Evolutionary conservation across 805 yeast genomes (phyloP).

Genomic region (Yarrowia divulgata): DNA sequence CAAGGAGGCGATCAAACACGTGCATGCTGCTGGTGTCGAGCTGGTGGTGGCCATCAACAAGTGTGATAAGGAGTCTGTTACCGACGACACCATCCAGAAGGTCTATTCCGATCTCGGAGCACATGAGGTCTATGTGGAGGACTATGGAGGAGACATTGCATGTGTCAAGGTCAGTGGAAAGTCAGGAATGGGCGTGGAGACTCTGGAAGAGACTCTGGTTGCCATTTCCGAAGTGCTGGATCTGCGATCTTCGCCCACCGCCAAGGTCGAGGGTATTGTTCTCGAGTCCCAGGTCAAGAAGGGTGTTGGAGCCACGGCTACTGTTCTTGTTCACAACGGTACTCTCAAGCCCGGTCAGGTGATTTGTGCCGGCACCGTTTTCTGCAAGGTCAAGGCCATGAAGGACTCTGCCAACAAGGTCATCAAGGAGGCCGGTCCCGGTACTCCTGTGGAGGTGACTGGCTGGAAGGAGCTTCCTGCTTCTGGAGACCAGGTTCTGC

Average conservation of each 20-base stretch:
- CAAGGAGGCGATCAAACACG: constrained; percentile 91
- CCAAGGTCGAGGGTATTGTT: constrained; percentile 79
- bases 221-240: constrained; percentile 86
- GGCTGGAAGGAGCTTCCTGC: constrained; percentile 96
- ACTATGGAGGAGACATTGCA: constrained; percentile 94
- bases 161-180: constrained; percentile 86
- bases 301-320: constrained; percentile 85
- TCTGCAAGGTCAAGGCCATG: constrained; percentile 83
- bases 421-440: constrained; percentile 75
- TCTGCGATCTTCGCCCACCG: constrained; percentile 61
- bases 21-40: constrained; percentile 79
- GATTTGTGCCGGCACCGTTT: constrained; percentile 86
- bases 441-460: constrained; percentile 86
- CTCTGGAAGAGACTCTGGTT: constrained; percentile 85
- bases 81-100: constrained; percentile 61
- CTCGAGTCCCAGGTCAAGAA: constrained; percentile 83
- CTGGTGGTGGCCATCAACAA: constrained; percentile 92
- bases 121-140: constrained; percentile 84
- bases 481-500: constrained; percentile 84
- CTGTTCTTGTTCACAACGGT: constrained; percentile 83
- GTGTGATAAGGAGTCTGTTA: constrained; percentile 80
- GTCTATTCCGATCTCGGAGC: constrained; percentile 79
- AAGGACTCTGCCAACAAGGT: constrained; percentile 73
- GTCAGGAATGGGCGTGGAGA: constrained; percentile 89
- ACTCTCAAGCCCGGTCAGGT: constrained; percentile 70